Evolutionary conservation across 2,329 filamentous ascomycete species (phyloP).

Genomic region (Pestalotiopsis sp.): DNA sequence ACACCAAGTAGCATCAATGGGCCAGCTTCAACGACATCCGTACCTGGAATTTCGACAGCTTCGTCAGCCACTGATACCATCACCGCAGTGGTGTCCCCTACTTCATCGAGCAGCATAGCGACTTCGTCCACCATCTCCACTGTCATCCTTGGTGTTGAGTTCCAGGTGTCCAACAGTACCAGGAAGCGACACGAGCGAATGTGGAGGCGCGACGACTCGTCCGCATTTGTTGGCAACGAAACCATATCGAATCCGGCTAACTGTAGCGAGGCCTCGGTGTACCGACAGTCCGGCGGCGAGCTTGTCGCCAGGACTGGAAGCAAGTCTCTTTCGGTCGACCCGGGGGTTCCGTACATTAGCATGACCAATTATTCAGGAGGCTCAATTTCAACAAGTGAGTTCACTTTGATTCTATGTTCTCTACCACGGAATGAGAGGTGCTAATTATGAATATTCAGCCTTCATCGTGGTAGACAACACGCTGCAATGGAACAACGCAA

Average conservation of each 20-base stretch:
- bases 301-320: not conserved
- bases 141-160: conserved; percentile 10
- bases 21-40: not conserved
- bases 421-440: too few relatives aligned
- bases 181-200: not conserved
- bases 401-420: not conserved
- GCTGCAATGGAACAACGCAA: conserved; percentile 10
- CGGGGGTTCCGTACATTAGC: conserved; percentile 8
- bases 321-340: conserved; percentile 13
- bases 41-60: not conserved
- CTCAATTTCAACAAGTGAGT: conserved; percentile 5
- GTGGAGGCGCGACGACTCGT: conserved; percentile 7
- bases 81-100: not conserved
- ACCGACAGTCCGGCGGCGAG: not conserved
- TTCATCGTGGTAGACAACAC: conserved; percentile 4
- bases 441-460: not conserved
- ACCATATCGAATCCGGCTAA: conserved; percentile 4
- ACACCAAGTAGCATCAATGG: not conserved
- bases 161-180: not conserved
- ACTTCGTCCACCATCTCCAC: not conserved
- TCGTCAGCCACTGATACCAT: not conserved
- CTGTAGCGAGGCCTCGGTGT: conserved; percentile 11
- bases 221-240: conserved; percentile 11
- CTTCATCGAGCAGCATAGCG: not conserved
- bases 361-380: conserved; percentile 8